Percentiles rank a stretch among this genome's conserved stretches.
Conservation (phyloP, 2,329 filamentous ascomycete genomes). For the Ophiostoma montium region DNA sequence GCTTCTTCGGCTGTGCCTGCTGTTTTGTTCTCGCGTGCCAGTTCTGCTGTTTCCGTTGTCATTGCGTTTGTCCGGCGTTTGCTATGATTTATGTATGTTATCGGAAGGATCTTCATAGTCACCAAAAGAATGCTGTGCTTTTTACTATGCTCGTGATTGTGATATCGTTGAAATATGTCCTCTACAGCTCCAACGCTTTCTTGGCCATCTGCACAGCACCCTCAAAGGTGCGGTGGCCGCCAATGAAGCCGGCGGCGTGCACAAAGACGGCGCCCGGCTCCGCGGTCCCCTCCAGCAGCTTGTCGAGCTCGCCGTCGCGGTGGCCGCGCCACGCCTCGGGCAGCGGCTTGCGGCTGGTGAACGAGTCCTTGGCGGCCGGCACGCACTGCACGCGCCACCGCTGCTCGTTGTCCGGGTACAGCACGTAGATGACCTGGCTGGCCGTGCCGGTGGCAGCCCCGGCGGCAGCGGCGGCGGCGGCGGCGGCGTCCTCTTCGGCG, state of each 20-base stretch:
- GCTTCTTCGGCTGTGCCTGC: too few relatives aligned
- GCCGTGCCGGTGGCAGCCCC: too few relatives aligned
- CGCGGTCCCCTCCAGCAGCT: constrained; percentile 46
- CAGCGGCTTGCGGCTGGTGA: constrained; percentile 80
- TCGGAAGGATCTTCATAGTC: too few relatives aligned
- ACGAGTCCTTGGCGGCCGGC: constrained; percentile 71
- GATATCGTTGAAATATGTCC: too few relatives aligned
- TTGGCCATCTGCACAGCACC: constrained; percentile 75
- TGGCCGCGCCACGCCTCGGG: constrained; percentile 88
- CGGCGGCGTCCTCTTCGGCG: constrained; percentile 81
- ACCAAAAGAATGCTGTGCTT: too few relatives aligned
- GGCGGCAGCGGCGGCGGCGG: too few relatives aligned
- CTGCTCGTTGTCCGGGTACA: constrained; percentile 56
- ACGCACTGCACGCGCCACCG: constrained; percentile 95
- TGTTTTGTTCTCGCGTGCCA: too few relatives aligned
- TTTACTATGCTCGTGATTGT: too few relatives aligned
- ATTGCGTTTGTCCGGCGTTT: too few relatives aligned
- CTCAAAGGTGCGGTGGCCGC: constrained; percentile 83
- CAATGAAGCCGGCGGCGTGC: constrained; percentile 90
- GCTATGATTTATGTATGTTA: not conserved
- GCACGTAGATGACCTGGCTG: constrained; percentile 82
- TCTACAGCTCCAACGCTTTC: constrained; percentile 47
- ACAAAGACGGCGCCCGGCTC: constrained; percentile 75
- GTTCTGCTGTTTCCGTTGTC: too few relatives aligned
- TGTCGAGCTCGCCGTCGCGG: constrained; percentile 71